These are phyloP conservation scores for Suillus subalutaceus DNA, from an alignment of 768 basidiomycete genomes.

Conservation along the genomic window DNA sequence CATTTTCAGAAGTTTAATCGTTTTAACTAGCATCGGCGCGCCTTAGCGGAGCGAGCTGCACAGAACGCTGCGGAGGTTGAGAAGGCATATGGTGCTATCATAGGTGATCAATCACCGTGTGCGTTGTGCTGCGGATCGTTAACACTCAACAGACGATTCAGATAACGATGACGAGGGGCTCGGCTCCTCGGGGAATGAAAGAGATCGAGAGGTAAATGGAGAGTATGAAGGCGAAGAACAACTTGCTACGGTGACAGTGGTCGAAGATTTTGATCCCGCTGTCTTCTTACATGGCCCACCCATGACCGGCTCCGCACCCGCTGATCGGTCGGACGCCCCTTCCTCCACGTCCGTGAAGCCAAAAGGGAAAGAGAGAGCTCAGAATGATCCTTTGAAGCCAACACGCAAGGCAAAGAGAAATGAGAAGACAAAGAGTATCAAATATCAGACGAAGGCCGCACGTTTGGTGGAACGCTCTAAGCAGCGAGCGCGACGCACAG, in stretches of 20 bases:
- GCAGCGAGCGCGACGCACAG: slow-evolving; percentile 63
- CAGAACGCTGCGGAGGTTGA: slow-evolving; percentile 82
- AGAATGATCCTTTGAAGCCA: slow-evolving; percentile 12
- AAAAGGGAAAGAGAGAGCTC: slow-evolving; percentile 21
- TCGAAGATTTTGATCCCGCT: slow-evolving; percentile 88
- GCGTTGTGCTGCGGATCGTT: slow-evolving; percentile 9
- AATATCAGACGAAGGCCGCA: slow-evolving; percentile 73
- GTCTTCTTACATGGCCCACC: slow-evolving; percentile 53
- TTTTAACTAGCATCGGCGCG: slow-evolving; percentile 65
- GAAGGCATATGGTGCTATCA: slow-evolving; percentile 61
- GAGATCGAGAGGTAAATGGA: slow-evolving; percentile 50
- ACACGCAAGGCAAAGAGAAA: slow-evolving; percentile 33
- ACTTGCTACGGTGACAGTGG: slow-evolving; percentile 86
- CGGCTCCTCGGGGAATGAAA: slow-evolving; percentile 41
- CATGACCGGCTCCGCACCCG: slow-evolving; percentile 8
- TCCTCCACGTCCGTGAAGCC: slow-evolving; percentile 8
- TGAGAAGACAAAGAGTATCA: slow-evolving; percentile 46
- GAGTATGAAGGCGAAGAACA: slow-evolving; percentile 85
- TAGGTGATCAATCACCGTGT: slow-evolving; percentile 38
- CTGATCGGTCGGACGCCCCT: not conserved
- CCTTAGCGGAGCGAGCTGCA: slow-evolving; percentile 74
- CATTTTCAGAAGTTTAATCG: slow-evolving; percentile 17
- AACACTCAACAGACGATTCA: slow-evolving; percentile 19
- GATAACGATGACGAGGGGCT: slow-evolving; percentile 49
- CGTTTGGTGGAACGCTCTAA: slow-evolving; percentile 63